A percentile compares a stretch with the other conserved stretches of the same genome.
phyloP scores from a whole-genome alignment of 75 land plant species.

The Sequoiadendron giganteum region DNA sequence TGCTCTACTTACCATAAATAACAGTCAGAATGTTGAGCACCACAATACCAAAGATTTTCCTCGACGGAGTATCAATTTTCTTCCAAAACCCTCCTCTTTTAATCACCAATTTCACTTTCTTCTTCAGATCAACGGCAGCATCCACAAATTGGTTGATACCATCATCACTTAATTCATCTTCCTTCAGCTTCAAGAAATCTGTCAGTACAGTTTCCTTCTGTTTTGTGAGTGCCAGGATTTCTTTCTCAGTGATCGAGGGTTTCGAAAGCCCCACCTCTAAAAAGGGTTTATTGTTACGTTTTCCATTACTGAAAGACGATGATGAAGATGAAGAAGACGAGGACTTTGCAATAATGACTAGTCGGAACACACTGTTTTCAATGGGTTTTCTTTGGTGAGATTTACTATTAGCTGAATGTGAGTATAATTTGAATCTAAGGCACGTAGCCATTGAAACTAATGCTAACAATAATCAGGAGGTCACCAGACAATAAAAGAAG shows the following conservation, averaged over 20 bases:
- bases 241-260: not conserved
- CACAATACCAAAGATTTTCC: slow-evolving; percentile 63
- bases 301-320: not conserved
- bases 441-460: not conserved
- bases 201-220: not conserved
- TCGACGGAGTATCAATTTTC: slow-evolving; percentile 50
- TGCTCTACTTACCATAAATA: slow-evolving; percentile 51
- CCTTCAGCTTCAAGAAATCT: not conserved
- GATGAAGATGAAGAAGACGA: not conserved
- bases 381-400: not conserved
- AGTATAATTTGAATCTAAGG: not conserved
- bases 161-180: not conserved
- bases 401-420: not conserved
- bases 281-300: not conserved
- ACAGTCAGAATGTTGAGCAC: slow-evolving; percentile 71
- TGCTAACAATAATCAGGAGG: not conserved
- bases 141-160: not conserved
- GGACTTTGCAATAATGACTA: not conserved
- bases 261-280: not conserved
- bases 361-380: not conserved
- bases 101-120: not conserved
- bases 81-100: slow-evolving; percentile 34
- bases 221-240: not conserved
- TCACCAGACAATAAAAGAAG: too few relatives aligned
- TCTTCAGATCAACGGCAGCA: not conserved